These are phyloP conservation scores for Mortierella sp. DNA, from an alignment of 371 early-diverging fungal genomes.

Conservation along the genomic window DNA sequence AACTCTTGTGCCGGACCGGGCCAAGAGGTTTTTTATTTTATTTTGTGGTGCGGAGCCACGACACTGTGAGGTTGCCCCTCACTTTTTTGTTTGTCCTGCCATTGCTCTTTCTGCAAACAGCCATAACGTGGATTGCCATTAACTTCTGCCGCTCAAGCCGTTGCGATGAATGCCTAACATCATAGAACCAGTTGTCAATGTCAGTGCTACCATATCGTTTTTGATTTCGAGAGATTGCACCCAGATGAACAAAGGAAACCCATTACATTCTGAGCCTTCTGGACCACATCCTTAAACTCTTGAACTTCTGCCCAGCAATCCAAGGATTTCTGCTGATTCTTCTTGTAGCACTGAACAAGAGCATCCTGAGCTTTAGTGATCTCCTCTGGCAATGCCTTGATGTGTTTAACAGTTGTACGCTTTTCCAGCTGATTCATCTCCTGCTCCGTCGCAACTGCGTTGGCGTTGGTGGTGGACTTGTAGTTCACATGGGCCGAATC, in stretches of 20 bases:
- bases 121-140: too few relatives aligned
- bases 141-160: constrained; percentile 24
- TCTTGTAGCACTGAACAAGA: constrained; percentile 53
- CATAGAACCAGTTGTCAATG: not conserved
- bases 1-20: too few relatives aligned
- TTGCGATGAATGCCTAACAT: constrained; percentile 48
- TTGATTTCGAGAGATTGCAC: too few relatives aligned
- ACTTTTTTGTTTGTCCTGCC: too few relatives aligned
- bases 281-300: constrained; percentile 57
- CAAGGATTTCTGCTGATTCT: constrained; percentile 57
- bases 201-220: not conserved
- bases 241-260: too few relatives aligned
- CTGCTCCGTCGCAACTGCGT: constrained; percentile 47
- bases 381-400: constrained; percentile 50
- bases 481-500: constrained; percentile 40
- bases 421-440: constrained; percentile 48
- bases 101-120: too few relatives aligned
- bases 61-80: too few relatives aligned
- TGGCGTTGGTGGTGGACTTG: constrained; percentile 44
- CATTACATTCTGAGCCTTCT: constrained; percentile 53
- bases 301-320: constrained; percentile 66
- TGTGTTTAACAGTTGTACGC: constrained; percentile 32
- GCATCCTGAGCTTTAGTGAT: constrained; percentile 57
- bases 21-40: too few relatives aligned
- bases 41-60: too few relatives aligned